Evolutionary conservation across 2,329 filamentous ascomycete genomes (phyloP).

Genomic region (Fusarium burgessii): DNA sequence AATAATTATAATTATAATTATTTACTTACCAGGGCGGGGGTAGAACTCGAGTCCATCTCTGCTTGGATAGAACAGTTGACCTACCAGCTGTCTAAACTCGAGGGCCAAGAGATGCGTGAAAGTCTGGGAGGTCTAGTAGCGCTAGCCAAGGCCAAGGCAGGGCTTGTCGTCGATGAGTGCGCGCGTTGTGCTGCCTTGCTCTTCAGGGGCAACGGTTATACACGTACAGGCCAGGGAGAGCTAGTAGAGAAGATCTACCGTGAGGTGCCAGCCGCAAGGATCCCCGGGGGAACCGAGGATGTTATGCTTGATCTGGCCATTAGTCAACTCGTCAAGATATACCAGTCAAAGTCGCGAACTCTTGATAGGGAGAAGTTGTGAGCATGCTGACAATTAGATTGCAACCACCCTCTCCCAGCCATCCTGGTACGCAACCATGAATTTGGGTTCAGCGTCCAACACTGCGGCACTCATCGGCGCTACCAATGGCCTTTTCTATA

Average conservation of each 20-base stretch:
- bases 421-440: background rate
- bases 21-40: background rate
- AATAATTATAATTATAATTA: too few relatives aligned
- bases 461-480: background rate
- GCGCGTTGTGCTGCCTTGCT: background rate
- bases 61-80: background rate
- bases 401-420: background rate
- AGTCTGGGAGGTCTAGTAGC: background rate
- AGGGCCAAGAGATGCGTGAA: background rate
- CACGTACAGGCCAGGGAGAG: background rate
- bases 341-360: background rate
- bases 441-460: background rate
- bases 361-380: too few relatives aligned
- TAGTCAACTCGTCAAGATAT: background rate
- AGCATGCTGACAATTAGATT: too few relatives aligned
- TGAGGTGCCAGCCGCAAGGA: background rate
- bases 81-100: background rate
- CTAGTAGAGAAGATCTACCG: background rate
- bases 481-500: background rate
- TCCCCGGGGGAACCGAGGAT: background rate
- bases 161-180: background rate
- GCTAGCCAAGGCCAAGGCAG: background rate
- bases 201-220: background rate
- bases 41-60: background rate
- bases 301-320: background rate